A percentile compares a stretch with the other conserved stretches of the same genome.
Conservation (phyloP, 208 protist species). For the Dictyostelium gargantuum region DNA sequence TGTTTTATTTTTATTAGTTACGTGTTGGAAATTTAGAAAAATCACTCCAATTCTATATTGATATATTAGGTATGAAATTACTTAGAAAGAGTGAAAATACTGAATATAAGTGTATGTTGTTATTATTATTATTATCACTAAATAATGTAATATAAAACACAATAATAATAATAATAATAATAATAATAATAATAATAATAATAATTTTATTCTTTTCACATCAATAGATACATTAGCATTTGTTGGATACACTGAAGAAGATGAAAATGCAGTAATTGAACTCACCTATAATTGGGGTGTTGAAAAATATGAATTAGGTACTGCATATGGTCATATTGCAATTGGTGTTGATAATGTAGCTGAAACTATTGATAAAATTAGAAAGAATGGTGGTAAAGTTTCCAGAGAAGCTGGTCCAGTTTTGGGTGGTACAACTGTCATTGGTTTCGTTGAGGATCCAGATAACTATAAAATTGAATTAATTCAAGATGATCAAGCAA, state of each 20-base stretch:
- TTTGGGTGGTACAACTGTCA: constrained; percentile 22
- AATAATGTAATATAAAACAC: not conserved
- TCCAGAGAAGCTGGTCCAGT: constrained; percentile 15
- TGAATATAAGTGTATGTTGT: constrained; percentile 28
- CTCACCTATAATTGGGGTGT: constrained; percentile 35
- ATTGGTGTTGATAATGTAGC: constrained; percentile 1
- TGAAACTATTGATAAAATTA: not conserved
- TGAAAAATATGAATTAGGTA: not conserved
- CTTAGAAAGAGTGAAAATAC: constrained; percentile 21
- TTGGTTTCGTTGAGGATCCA: constrained; percentile 33
- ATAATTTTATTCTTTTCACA: not conserved
- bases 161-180: too few relatives aligned
- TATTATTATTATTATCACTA: not conserved
- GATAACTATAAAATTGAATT: constrained; percentile 63
- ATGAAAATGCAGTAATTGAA: constrained; percentile 1
- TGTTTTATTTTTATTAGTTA: not conserved
- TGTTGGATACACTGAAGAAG: constrained; percentile 13
- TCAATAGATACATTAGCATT: not conserved
- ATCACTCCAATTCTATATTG: constrained; percentile 40
- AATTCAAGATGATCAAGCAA: not conserved
- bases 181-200: not conserved
- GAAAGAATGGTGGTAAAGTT: constrained; percentile 20
- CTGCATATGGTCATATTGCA: constrained; percentile 46
- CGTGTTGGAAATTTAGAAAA: constrained; percentile 33
- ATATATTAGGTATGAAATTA: constrained; percentile 41